phyloP scores from a whole-genome alignment of 176 grass and related monocot genomes.

The Musa acuminata region DNA sequence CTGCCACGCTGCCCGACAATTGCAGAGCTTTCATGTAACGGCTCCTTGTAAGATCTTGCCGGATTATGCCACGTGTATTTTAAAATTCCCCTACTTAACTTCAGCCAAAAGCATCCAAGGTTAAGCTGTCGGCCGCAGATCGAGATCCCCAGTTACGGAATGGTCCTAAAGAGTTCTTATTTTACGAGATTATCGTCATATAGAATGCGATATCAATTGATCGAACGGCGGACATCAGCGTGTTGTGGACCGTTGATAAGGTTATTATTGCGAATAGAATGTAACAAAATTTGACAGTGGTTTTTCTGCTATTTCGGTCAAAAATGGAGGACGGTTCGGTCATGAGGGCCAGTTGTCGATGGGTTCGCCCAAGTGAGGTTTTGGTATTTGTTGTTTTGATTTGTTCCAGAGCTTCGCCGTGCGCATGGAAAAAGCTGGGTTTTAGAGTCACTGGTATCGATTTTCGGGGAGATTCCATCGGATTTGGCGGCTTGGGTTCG shows the following conservation, averaged over 20 bases:
- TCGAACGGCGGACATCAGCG: background rate
- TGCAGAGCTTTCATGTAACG: background rate
- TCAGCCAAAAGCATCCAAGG: background rate
- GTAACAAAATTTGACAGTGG: background rate
- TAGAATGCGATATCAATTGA: background rate
- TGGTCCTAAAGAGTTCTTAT: background rate
- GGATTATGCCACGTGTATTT: background rate
- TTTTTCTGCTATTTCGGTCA: background rate
- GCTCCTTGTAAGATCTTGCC: background rate
- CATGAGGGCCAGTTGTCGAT: background rate
- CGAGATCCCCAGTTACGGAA: background rate
- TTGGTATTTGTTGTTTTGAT: background rate
- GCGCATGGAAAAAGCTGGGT: slow-evolving; percentile 4
- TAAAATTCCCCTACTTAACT: background rate
- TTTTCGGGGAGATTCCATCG: slow-evolving; percentile 12
- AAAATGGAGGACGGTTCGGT: background rate
- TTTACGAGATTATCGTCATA: background rate
- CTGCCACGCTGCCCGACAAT: background rate
- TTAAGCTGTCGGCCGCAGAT: background rate
- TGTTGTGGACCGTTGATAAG: background rate
- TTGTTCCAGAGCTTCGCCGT: slow-evolving; percentile 6
- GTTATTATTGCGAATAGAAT: background rate
- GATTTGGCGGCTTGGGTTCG: slow-evolving; percentile 3
- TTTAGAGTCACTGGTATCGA: slow-evolving; percentile 6
- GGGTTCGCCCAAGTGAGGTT: background rate